These are phyloP conservation scores for Globisporangium solare DNA, from an alignment of 352 stramenopile species.

Conservation along the genomic window DNA sequence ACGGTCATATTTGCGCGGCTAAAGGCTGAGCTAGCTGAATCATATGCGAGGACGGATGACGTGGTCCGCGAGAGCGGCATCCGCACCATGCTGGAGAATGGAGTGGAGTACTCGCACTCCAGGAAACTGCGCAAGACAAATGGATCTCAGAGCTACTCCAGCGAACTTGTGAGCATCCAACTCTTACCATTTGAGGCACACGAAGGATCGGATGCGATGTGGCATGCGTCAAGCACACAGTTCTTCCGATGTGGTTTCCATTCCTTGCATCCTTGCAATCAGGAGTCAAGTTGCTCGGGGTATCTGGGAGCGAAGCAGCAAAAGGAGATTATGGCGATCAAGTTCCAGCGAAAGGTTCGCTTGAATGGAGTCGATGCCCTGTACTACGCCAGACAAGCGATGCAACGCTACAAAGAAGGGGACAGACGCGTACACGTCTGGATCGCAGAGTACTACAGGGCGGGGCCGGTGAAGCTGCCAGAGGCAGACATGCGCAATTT, in stretches of 20 bases:
- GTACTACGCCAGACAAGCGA: not conserved
- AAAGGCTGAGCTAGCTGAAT: not conserved
- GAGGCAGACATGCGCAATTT: not conserved
- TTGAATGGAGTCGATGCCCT: conserved; percentile 4
- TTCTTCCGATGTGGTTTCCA: not conserved
- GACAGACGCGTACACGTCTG: not conserved
- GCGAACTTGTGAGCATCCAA: not conserved
- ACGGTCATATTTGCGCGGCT: not conserved
- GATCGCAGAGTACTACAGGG: not conserved
- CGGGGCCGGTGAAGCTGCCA: not conserved
- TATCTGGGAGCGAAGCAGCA: not conserved
- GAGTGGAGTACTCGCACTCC: conserved; percentile 3
- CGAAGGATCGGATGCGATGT: not conserved
- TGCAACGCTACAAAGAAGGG: conserved; percentile 6
- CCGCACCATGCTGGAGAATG: not conserved
- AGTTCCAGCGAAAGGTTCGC: conserved; percentile 1
- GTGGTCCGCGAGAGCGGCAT: conserved; percentile 1
- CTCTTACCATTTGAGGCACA: not conserved
- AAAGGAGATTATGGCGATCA: not conserved
- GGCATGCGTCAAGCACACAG: not conserved
- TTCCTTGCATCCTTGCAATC: not conserved
- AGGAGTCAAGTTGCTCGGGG: not conserved
- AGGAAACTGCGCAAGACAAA: not conserved
- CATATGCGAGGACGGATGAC: conserved; percentile 3
- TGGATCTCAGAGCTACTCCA: not conserved